Conservation (phyloP, 495 filamentous ascomycete genomes). For the Aspergillus conjunctus region DNA sequence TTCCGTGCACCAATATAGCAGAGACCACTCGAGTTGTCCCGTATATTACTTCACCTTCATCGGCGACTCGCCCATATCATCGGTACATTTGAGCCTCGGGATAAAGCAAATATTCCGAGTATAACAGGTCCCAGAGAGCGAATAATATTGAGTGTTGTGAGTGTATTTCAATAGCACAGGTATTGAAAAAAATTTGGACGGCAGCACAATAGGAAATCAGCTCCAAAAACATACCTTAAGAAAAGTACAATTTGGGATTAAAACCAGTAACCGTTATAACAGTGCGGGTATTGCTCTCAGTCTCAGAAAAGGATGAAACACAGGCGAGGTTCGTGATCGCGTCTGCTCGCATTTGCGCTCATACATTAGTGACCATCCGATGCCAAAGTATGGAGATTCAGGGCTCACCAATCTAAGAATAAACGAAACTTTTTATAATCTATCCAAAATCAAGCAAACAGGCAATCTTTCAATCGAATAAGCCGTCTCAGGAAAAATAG, state of each 20-base stretch:
- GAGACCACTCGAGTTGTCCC: too few species aligned
- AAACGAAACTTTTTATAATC: conserved; percentile 30
- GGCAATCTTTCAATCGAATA: conserved; percentile 28
- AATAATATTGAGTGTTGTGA: neutral
- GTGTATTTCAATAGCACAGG: neutral
- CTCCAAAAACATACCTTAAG: conserved; percentile 19
- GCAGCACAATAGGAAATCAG: conserved; percentile 3
- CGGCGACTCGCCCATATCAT: too few species aligned
- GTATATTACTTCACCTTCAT: too few species aligned
- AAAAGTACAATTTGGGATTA: conserved; percentile 21
- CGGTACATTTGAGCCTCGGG: too few species aligned
- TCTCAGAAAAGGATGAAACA: conserved; percentile 22
- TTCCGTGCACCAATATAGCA: too few species aligned
- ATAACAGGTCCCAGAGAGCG: neutral
- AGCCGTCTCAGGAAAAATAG: conserved; percentile 14
- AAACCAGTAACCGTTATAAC: conserved; percentile 21
- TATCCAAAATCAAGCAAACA: conserved; percentile 27
- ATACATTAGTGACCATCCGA: conserved; percentile 10
- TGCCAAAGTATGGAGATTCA: conserved; percentile 6
- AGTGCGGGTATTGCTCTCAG: conserved; percentile 19
- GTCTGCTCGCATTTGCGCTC: conserved; percentile 22
- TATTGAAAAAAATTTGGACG: conserved; percentile 6
- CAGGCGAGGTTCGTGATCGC: conserved; percentile 32
- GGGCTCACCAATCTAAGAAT: conserved; percentile 34
- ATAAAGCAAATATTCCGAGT: too few species aligned